These are phyloP conservation scores for Pythium apleroticum DNA, from an alignment of 352 stramenopile genomes.

Conservation along the genomic window DNA sequence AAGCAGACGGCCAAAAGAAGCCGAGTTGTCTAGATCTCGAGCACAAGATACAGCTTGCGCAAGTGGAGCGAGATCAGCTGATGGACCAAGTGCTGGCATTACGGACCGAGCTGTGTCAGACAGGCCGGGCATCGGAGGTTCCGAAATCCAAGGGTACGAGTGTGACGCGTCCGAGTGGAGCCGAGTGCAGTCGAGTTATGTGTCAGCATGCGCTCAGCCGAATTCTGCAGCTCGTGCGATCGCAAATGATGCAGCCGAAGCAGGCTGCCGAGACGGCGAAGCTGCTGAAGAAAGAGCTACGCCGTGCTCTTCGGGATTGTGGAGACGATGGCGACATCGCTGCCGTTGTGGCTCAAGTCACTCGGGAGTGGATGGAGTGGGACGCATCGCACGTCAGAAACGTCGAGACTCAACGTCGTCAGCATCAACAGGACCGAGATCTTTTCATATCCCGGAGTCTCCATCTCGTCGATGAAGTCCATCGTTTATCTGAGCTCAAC, in stretches of 20 bases:
- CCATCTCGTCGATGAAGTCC: slow-evolving; percentile 12
- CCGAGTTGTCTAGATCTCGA: slow-evolving; percentile 21
- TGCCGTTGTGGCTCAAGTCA: background rate
- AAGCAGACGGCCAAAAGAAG: background rate
- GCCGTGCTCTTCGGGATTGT: slow-evolving; percentile 7
- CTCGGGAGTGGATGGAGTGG: slow-evolving; percentile 18
- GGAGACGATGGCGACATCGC: background rate
- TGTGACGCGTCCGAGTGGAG: background rate
- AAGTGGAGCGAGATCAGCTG: slow-evolving; percentile 11
- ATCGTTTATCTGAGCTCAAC: slow-evolving; percentile 10
- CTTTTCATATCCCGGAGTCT: background rate
- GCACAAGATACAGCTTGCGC: slow-evolving; percentile 4
- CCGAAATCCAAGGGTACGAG: background rate
- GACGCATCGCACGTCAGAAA: slow-evolving; percentile 11
- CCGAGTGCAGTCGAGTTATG: slow-evolving; percentile 1
- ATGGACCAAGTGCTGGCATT: slow-evolving; percentile 10
- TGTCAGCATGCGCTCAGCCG: slow-evolving; percentile 8
- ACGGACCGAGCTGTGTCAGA: background rate
- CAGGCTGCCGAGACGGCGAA: background rate
- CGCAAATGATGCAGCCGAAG: background rate
- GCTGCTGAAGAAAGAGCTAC: slow-evolving; percentile 11
- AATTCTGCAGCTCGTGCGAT: slow-evolving; percentile 1
- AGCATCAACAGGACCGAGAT: background rate
- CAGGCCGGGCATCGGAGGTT: background rate
- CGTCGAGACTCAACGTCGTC: background rate